Percentiles rank a stretch among this genome's conserved stretches.
Evolutionary conservation across 768 basidiomycete genomes (phyloP).

Genomic region (Pleurotus tuoliensis): DNA sequence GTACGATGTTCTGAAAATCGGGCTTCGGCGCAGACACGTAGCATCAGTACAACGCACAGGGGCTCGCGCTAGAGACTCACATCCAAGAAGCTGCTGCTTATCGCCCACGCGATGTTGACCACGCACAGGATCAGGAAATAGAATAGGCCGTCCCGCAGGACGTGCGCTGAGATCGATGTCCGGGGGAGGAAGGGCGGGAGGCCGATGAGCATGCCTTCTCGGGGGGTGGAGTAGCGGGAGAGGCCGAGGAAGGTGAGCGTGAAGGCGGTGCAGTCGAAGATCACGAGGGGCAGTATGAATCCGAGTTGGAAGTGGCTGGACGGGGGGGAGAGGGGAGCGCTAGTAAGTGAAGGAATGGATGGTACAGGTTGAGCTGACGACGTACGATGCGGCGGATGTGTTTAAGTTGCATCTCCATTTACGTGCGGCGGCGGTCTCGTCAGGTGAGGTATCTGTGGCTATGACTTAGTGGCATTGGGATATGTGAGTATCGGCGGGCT

Average conservation of each 20-base stretch:
- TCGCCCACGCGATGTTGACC: neutral
- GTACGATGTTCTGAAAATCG: neutral
- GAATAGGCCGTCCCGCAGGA: neutral
- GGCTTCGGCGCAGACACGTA: neutral
- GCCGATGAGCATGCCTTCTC: neutral
- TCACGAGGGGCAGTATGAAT: neutral
- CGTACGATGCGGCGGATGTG: neutral
- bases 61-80: neutral
- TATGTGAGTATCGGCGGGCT: neutral
- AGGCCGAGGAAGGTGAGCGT: neutral
- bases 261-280: neutral
- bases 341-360: neutral
- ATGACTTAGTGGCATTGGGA: neutral
- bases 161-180: neutral
- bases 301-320: neutral
- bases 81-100: neutral
- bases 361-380: neutral
- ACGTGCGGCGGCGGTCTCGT: neutral
- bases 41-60: no score
- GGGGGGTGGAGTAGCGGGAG: neutral
- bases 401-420: neutral
- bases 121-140: constrained; percentile 1
- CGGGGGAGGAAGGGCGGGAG: no score
- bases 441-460: neutral
- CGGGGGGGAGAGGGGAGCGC: neutral